These are phyloP conservation scores for Pseudogymnoascus sp. DNA, from an alignment of 2,329 filamentous ascomycete species.

Conservation along the genomic window DNA sequence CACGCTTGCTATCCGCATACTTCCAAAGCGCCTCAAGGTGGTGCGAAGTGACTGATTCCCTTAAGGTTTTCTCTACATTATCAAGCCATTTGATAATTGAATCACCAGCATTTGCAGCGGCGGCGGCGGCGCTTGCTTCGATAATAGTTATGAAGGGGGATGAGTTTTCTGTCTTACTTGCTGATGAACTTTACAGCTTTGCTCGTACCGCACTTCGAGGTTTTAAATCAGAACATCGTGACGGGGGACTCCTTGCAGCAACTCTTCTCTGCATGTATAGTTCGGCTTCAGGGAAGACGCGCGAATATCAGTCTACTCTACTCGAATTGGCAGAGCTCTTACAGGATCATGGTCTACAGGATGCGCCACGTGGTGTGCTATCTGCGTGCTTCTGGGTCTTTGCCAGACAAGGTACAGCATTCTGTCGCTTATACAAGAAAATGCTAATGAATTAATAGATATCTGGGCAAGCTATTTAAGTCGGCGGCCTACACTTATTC, in stretches of 20 bases:
- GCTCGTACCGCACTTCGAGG: neutral
- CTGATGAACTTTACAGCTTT: neutral
- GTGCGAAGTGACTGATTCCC: neutral
- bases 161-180: neutral
- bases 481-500: neutral
- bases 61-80: neutral
- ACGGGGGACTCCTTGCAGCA: neutral
- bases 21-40: neutral
- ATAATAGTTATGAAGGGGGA: neutral
- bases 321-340: neutral
- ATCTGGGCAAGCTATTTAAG: constrained; percentile 2
- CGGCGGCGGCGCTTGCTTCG: neutral
- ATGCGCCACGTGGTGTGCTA: neutral
- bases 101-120: neutral
- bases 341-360: neutral
- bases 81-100: neutral
- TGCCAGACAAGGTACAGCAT: constrained; percentile 10
- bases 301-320: neutral
- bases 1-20: neutral
- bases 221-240: neutral
- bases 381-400: constrained; percentile 10
- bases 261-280: neutral
- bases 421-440: neutral
- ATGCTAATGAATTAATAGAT: constrained; percentile 1
- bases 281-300: neutral